phyloP scores from a whole-genome alignment of 805 yeast genomes.

The Schwanniomyces pseudopolymorphus region DNA sequence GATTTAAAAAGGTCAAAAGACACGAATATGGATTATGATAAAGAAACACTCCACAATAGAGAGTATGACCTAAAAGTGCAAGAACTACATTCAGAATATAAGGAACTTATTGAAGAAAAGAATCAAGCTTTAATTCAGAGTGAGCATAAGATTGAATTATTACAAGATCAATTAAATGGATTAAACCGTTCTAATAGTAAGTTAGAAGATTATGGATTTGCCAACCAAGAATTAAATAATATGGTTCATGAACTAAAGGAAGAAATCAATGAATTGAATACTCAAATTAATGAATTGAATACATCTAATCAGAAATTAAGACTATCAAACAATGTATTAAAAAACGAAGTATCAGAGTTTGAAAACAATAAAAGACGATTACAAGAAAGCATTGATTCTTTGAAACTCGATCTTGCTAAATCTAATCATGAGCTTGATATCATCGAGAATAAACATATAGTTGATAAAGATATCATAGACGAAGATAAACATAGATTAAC shows the following conservation, averaged over 20 bases:
- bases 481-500: slow-evolving; percentile 13
- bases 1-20: slow-evolving; percentile 7
- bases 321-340: slow-evolving; percentile 7
- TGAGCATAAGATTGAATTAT: slow-evolving; percentile 7
- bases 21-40: slow-evolving; percentile 9
- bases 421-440: slow-evolving; percentile 4
- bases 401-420: slow-evolving; percentile 3
- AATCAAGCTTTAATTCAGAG: slow-evolving; percentile 2
- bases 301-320: slow-evolving; percentile 19
- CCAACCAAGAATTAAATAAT: background rate
- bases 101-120: slow-evolving; percentile 6
- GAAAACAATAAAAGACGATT: background rate
- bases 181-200: background rate
- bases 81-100: slow-evolving; percentile 7
- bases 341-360: slow-evolving; percentile 3
- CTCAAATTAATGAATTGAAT: slow-evolving; percentile 11
- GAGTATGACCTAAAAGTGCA: slow-evolving; percentile 3
- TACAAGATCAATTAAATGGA: slow-evolving; percentile 6
- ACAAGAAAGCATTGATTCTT: background rate
- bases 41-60: background rate
- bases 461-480: background rate
- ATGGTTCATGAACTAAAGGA: background rate
- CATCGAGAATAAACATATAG: slow-evolving; percentile 11
- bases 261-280: background rate
- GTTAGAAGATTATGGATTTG: background rate